Evolutionary conservation across 768 basidiomycete species (phyloP), one percentile per base, ranked within the genome.

Genomic region (Amanita rubescens): DNA sequence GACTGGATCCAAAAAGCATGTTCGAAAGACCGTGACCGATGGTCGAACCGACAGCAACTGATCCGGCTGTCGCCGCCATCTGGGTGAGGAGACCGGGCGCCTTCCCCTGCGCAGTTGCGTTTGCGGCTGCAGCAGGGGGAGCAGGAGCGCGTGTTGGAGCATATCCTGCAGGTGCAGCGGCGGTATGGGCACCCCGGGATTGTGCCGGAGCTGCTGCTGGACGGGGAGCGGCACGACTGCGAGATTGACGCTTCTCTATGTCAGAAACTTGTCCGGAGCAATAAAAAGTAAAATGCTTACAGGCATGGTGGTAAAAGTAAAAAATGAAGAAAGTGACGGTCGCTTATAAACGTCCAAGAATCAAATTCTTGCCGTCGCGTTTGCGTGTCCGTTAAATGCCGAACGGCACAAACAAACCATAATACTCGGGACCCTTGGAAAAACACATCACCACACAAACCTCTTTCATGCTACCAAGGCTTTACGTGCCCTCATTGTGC

Each of bases 51-150:
- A 90, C 74, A 5, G 91, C 93, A 47, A 94, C 91, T 54, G 88
- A 89, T 57, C 91, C 92, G 24, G 91, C 92, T 5, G 92, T 91
- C 5, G 89, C 87, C 51, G 90, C 90, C 88, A 93, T 92, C 63
- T 89, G 86, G 0, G 81, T 76, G 15, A 93, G 52, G 77, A 93
- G 74, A 12, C 90, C 90, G 1, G 90, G 90, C 57, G 78, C 73
- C 55, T 74, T 63, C 32, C 76, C 60, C 19, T 33, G 52, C 7
- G 52, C 42, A 49, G 80, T 68, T 27, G 75, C 64, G 10, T 5
- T 49, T 19, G 77, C 62, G 15, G 72, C 70, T 2, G 73, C 67
- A 57, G 73, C 69, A 44, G 79, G 63, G 56, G 80, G 77, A 3
- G 71, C 65, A 42, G 72, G 72, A 1, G 75, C 65, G 11, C 65